Evolutionary conservation across 2,329 filamentous ascomycete genomes (phyloP), one percentile per base, ranked within the genome.

Genomic region (Tetracladium maxilliforme): DNA sequence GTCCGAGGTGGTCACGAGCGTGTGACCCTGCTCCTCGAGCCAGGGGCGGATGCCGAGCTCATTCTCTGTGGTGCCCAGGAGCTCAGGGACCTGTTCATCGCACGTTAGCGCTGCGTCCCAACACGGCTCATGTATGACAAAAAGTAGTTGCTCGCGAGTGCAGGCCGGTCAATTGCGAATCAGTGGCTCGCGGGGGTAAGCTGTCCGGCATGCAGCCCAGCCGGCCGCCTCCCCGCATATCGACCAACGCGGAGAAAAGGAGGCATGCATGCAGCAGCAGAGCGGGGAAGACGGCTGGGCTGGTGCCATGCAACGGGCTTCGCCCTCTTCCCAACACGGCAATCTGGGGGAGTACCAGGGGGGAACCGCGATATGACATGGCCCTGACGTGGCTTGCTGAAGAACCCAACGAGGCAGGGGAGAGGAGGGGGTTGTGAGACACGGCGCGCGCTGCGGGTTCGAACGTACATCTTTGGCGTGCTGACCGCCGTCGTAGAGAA

Each of bases 11-110:
- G 90, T 98, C 42, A 98, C 70, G 33, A 98, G 72, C 36, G 82
- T 92, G 71, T 98, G 90, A 45, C 90, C 90, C 54, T 92, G 77
- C 34, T 87, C 81, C 66, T 95, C 90, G 42, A 98, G 76, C 87
- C 90, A 98, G 60, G 92, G 86, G 49, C 90, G 74, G 50, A 98
- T 65, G 43, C 90, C 90, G 34, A 98, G 82, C 69, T 98, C 90
- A 56, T 95, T 95, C 69, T 98, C 83, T 24, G 84, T 94, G 36
- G 90, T 93, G 47, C 90, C 90, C 18, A 47, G 38, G 22, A 98
- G 70, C 45, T 70, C 70, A 36, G 86, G 84, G 52, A 74, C 68
- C 67, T 75, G 32, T 8, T 19, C 14, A 14, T n/a, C n/a, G 22
- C 5, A 10, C 6, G 14, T 26, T 16, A 26, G 16, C 19, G 17